A percentile compares a stretch with the other conserved stretches of the same genome.
Conservation (phyloP, 306 rosid species). For the Abrus precatorius region DNA sequence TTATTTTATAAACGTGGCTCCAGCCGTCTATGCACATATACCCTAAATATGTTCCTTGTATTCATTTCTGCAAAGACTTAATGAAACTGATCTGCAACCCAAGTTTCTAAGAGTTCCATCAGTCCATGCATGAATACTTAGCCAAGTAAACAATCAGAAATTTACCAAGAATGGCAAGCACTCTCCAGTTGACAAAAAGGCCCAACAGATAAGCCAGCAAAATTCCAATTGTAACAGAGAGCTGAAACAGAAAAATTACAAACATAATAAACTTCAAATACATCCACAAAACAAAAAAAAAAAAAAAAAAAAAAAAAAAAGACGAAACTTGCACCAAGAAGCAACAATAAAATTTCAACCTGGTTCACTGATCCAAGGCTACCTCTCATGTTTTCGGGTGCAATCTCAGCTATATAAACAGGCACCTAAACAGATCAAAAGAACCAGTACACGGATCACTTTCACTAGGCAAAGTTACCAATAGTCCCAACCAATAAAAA, state of each 20-base stretch:
- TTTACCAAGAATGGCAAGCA: constrained; percentile 84
- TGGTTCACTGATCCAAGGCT: constrained; percentile 87
- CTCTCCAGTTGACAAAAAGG: constrained; percentile 80
- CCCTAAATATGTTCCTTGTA: not conserved
- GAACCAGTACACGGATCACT: constrained; percentile 2
- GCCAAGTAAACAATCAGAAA: constrained; percentile 32
- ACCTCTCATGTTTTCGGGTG: constrained; percentile 90
- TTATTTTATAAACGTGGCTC: constrained; percentile 27
- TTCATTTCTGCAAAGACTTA: not conserved
- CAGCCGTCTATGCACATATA: constrained; percentile 9
- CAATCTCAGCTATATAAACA: constrained; percentile 87
- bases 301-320: not conserved
- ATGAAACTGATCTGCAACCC: constrained; percentile 14
- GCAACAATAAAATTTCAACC: constrained; percentile 58
- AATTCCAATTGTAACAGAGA: constrained; percentile 79
- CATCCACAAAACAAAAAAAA: not conserved
- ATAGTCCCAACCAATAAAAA: constrained; percentile 11
- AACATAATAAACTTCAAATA: constrained; percentile 19
- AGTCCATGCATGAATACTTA: constrained; percentile 39
- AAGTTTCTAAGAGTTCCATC: not conserved
- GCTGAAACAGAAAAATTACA: constrained; percentile 55
- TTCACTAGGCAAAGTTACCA: constrained; percentile 42
- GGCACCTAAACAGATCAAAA: constrained; percentile 68
- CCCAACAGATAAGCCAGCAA: constrained; percentile 82
- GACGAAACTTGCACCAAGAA: constrained; percentile 13